phyloP scores from a whole-genome alignment of 176 grass and related monocot genomes.

The Carex cristatella region DNA sequence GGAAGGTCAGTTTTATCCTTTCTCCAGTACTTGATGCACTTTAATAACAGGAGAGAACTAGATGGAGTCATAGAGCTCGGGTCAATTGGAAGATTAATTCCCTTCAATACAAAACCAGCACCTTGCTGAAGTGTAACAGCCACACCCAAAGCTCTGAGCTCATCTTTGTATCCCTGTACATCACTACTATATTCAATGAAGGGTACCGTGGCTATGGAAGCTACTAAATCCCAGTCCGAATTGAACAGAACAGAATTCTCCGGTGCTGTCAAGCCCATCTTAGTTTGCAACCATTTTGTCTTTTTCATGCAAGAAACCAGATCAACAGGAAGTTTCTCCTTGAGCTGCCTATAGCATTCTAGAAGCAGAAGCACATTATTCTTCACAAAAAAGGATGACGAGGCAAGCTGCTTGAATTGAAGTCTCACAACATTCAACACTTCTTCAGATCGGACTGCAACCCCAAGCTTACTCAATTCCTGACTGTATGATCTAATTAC shows the following conservation, averaged over 20 bases:
- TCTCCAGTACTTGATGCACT: slow-evolving; percentile 27
- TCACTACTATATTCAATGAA: slow-evolving; percentile 42
- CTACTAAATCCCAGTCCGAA: slow-evolving; percentile 32
- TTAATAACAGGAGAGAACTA: slow-evolving; percentile 35
- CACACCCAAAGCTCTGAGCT: slow-evolving; percentile 41
- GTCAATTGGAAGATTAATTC: slow-evolving; percentile 45
- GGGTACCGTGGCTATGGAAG: slow-evolving; percentile 41
- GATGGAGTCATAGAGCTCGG: slow-evolving; percentile 16
- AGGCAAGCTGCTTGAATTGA: slow-evolving; percentile 27
- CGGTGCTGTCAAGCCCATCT: slow-evolving; percentile 40
- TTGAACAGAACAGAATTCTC: slow-evolving; percentile 31
- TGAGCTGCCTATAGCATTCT: slow-evolving; percentile 32
- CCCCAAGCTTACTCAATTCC: slow-evolving; percentile 37
- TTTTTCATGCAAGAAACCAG: slow-evolving; percentile 23
- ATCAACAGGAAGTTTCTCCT: slow-evolving; percentile 8
- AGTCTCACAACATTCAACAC: slow-evolving; percentile 30
- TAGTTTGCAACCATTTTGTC: slow-evolving; percentile 23
- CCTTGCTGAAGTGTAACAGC: slow-evolving; percentile 26
- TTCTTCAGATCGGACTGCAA: slow-evolving; percentile 31
- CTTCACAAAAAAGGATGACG: slow-evolving; percentile 20
- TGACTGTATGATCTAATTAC: slow-evolving; percentile 34
- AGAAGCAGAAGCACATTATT: slow-evolving; percentile 36
- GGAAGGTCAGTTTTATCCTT: background rate
- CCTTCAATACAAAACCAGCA: slow-evolving; percentile 33
- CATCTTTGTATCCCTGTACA: slow-evolving; percentile 49